Base-by-base conservation (phyloP, 129 eudicot genomes). In the Gnaphalium uliginosum region DNA sequence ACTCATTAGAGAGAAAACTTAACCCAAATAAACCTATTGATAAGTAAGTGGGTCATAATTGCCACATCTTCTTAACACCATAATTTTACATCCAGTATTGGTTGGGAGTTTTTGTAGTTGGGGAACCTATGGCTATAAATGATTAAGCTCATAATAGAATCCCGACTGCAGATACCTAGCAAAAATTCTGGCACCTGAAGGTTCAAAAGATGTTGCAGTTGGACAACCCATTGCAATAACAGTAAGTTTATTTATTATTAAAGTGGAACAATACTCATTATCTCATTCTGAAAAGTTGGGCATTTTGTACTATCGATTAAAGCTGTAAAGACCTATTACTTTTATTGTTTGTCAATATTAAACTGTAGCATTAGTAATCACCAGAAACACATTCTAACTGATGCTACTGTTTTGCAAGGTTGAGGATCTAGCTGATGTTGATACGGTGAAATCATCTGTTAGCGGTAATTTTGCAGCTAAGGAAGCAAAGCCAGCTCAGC, bases 141-240 rank as follows among this genome's bases (percentile, higher is more conserved):
- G 64, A 73, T 71, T 76, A 33, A 60, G 21, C n/a, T 37, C 33
- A 71, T 68, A 21, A 57, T 66, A 73, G 53, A 75, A 75, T 73
- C 21, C 75, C 35, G 35, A 70, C 59, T 83, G 73, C 87, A 94
- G 99, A 79, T 93, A 79, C 75, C 77, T 92, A 66, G 99, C 99
- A 71, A 94, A 94, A 79, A 90, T 94, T 70, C 82, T 94, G 73
- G 93, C 93, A 76, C 97, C 99, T 67, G 99, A 94, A 81, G 99
- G 97, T 74, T 83, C 97, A 68, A 94, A 87, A 71, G 93, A 94
- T 59, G 91, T 94, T 51, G 87, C 81, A 62, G 99, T 94, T 7
- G 99, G 99, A 51, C 90, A 91, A 74, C 89, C 96, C 73, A 89
- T 94, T 77, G 97, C 96, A 73, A 88, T 94, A 46, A 94, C 97